Percentiles rank a stretch among this genome's conserved stretches.
phyloP scores from a whole-genome alignment of 192 early-diverging fungal species.

The Coemansia sp. region DNA sequence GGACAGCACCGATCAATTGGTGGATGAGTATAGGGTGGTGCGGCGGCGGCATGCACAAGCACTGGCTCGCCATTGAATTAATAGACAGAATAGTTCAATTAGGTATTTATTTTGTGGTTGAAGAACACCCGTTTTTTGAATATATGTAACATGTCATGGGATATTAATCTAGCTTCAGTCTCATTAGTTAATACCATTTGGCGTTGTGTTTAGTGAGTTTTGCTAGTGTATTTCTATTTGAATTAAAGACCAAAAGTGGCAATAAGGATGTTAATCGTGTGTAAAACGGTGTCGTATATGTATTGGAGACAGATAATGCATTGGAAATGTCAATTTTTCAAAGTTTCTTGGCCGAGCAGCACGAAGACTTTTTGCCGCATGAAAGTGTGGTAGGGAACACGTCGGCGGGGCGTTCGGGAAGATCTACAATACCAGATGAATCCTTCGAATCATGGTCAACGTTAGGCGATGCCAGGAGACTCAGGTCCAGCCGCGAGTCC shows the following conservation, averaged over 20 bases:
- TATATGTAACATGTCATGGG: too few relatives aligned
- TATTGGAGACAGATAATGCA: too few relatives aligned
- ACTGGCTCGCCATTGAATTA: slow-evolving; percentile 9
- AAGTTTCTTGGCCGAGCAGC: slow-evolving; percentile 31
- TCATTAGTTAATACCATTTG: too few relatives aligned
- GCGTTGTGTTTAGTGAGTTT: too few relatives aligned
- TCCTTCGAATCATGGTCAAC: not conserved
- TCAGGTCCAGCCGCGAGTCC: slow-evolving; percentile 19
- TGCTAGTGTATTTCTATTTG: too few relatives aligned
- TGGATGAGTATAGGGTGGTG: slow-evolving; percentile 33
- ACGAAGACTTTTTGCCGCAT: slow-evolving; percentile 28
- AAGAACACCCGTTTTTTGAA: too few relatives aligned
- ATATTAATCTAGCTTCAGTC: too few relatives aligned
- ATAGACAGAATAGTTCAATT: too few relatives aligned
- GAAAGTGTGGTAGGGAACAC: slow-evolving; percentile 33
- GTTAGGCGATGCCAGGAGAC: not conserved
- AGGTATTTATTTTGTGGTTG: too few relatives aligned
- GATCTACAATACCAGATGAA: slow-evolving; percentile 15
- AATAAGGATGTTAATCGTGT: too few relatives aligned
- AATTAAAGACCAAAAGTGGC: too few relatives aligned
- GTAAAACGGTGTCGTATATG: too few relatives aligned
- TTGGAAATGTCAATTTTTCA: not conserved
- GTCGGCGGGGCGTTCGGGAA: slow-evolving; percentile 36
- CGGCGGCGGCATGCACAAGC: slow-evolving; percentile 31
- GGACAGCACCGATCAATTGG: not conserved